Conservation (phyloP, 306 rosid species). For the Vigna mungo region DNA sequence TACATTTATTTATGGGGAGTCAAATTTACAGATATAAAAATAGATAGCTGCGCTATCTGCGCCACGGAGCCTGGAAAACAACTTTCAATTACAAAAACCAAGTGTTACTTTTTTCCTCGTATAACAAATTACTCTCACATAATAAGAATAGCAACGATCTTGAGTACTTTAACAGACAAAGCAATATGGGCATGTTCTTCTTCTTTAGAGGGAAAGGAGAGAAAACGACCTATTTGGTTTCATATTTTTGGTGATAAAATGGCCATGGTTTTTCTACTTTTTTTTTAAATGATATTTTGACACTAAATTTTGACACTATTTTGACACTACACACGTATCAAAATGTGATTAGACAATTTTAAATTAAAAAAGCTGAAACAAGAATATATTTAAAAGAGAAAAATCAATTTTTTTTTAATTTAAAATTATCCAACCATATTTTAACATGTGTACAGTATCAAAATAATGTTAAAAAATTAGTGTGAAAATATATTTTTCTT, state of each 20-base stretch:
- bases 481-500: no score
- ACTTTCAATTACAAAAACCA: no score
- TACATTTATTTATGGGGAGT: conserved; percentile 12
- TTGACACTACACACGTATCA: no score
- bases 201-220: background rate
- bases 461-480: no score
- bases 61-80: conserved; percentile 2
- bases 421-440: no score
- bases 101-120: background rate
- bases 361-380: no score
- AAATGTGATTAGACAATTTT: no score
- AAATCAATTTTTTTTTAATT: no score
- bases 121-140: background rate
- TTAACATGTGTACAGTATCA: no score
- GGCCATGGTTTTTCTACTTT: background rate
- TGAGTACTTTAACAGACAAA: background rate
- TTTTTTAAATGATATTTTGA: no score
- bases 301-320: no score
- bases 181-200: background rate
- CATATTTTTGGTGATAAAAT: background rate
- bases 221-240: background rate
- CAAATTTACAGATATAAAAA: background rate
- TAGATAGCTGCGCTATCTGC: conserved; percentile 7
- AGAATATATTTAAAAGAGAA: no score
- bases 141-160: background rate